Evolutionary conservation across 306 rosid species (phyloP).

Genomic region (Fagus sylvatica): DNA sequence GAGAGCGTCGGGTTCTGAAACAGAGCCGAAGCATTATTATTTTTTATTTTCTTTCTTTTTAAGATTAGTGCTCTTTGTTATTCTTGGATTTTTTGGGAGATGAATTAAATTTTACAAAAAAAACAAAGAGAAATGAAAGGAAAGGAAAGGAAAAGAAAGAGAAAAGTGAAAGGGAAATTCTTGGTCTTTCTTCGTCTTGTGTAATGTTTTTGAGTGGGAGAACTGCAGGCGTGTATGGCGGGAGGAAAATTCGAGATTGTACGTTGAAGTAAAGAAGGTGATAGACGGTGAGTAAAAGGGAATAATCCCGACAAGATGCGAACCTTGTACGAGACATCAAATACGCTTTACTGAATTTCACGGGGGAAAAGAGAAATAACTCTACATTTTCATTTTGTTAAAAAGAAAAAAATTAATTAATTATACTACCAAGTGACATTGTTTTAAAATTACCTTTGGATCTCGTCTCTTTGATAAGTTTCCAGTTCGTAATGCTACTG

Average conservation of each 20-base stretch:
- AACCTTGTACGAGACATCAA: neutral
- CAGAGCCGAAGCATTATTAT: conserved; percentile 56
- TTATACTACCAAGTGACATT: too few species aligned
- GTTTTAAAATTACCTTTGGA: too few species aligned
- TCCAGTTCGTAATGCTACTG: too few species aligned
- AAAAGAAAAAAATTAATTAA: too few species aligned
- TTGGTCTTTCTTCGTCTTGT: neutral
- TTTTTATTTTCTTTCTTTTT: neutral
- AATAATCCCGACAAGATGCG: conserved; percentile 15
- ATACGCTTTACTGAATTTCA: too few species aligned
- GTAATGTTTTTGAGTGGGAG: neutral
- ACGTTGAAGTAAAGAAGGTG: neutral
- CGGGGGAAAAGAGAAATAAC: too few species aligned
- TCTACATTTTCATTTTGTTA: too few species aligned
- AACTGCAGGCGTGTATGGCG: conserved; percentile 24
- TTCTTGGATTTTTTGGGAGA: neutral
- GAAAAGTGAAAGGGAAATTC: neutral
- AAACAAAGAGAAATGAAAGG: neutral
- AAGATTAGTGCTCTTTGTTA: too few species aligned
- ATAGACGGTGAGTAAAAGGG: neutral
- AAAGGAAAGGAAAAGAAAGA: too few species aligned
- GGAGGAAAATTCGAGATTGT: conserved; percentile 28
- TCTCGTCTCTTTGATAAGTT: too few species aligned
- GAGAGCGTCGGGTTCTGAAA: conserved; percentile 43
- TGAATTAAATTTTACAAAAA: neutral